Evolutionary conservation across 192 early-diverging fungal species (phyloP).

Genomic region (Anaeromyces robustus): DNA sequence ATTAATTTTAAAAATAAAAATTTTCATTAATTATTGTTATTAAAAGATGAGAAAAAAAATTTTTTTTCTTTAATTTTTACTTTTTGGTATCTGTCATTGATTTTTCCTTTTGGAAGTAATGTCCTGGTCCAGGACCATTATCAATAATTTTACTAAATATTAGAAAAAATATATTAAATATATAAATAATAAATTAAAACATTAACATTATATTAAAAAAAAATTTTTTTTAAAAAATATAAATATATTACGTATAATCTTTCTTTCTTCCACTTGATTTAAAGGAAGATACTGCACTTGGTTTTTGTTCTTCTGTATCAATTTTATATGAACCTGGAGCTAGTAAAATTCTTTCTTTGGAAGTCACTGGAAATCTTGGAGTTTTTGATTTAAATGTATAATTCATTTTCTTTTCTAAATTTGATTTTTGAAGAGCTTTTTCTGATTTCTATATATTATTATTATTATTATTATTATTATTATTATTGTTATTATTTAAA

Average conservation of each 20-base stretch:
- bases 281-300: not conserved
- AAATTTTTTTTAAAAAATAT: not conserved
- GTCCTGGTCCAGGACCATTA: not conserved
- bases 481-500: too few relatives aligned
- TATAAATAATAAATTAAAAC: too few relatives aligned
- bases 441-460: not conserved
- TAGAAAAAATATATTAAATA: too few relatives aligned
- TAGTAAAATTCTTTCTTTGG: too few relatives aligned
- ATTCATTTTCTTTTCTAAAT: not conserved
- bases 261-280: not conserved
- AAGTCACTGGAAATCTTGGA: not conserved
- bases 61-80: not conserved
- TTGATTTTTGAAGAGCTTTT: not conserved
- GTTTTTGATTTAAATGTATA: not conserved
- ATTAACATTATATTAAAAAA: not conserved
- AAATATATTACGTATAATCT: not conserved
- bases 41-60: not conserved
- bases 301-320: not conserved
- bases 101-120: not conserved
- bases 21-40: not conserved
- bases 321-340: not conserved
- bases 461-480: too few relatives aligned
- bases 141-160: not conserved
- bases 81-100: not conserved
- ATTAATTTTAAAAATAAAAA: not conserved